Evolutionary conservation across 225 moss, liverwort and hornwort species (phyloP).

Genomic region (Sphagnum tenellum): DNA sequence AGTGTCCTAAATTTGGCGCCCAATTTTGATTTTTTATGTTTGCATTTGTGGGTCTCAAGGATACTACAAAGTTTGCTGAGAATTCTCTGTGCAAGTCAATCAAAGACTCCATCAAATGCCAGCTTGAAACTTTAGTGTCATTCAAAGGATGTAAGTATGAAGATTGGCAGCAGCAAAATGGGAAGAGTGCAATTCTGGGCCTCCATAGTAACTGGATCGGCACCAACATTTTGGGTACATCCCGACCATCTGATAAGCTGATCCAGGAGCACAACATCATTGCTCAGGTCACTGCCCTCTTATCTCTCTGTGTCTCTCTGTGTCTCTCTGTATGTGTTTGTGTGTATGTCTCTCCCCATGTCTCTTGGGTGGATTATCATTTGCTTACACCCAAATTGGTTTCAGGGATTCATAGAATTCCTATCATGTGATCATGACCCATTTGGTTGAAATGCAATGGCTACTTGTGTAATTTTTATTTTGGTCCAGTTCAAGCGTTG

Average conservation of each 20-base stretch:
- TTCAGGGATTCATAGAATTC: background rate
- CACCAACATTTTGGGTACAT: conserved; percentile 42
- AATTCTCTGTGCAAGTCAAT: conserved; percentile 11
- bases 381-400: background rate
- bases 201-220: conserved; percentile 63
- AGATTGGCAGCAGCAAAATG: conserved; percentile 39
- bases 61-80: background rate
- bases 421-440: too few relatives aligned
- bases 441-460: too few relatives aligned
- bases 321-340: background rate
- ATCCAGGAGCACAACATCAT: conserved; percentile 39
- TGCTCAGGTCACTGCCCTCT: conserved; percentile 24
- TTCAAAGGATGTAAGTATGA: conserved; percentile 18
- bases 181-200: conserved; percentile 41
- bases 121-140: conserved; percentile 13
- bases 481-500: conserved; percentile 25
- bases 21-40: background rate
- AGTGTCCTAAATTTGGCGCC: background rate
- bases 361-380: background rate
- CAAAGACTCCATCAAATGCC: conserved; percentile 14
- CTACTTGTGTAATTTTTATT: too few relatives aligned
- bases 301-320: conserved; percentile 3
- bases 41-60: background rate
- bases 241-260: conserved; percentile 38
- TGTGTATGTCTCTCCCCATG: background rate